Evolutionary conservation across 495 filamentous ascomycete species (phyloP).

Genomic region (Bacidia gigantensis): DNA sequence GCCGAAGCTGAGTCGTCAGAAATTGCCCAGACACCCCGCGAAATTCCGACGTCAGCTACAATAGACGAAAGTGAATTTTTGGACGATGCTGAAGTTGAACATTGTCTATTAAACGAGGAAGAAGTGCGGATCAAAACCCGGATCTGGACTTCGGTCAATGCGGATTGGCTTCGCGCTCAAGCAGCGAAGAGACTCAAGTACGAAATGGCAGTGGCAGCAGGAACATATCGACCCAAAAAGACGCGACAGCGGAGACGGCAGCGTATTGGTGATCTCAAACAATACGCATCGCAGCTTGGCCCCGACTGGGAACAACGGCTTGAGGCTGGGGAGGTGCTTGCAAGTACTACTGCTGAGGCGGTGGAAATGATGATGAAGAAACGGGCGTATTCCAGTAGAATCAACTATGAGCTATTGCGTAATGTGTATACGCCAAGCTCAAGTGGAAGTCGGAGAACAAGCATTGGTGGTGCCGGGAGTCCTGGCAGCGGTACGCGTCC

Average conservation of each 20-base stretch:
- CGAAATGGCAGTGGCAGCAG: slow-evolving; percentile 41
- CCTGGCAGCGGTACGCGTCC: slow-evolving; percentile 21
- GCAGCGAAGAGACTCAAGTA: slow-evolving; percentile 61
- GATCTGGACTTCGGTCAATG: slow-evolving; percentile 89
- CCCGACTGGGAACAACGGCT: slow-evolving; percentile 14
- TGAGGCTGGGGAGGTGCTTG: slow-evolving; percentile 26
- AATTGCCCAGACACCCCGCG: neutral
- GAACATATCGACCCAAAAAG: slow-evolving; percentile 12
- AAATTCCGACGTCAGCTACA: slow-evolving; percentile 34
- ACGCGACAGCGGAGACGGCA: slow-evolving; percentile 33
- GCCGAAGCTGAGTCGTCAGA: neutral
- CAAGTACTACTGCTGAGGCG: slow-evolving; percentile 51
- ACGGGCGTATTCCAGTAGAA: slow-evolving; percentile 61
- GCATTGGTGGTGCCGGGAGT: slow-evolving; percentile 29
- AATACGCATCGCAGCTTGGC: slow-evolving; percentile 31
- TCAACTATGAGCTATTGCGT: slow-evolving; percentile 65
- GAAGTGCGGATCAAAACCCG: slow-evolving; percentile 69
- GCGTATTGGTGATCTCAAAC: slow-evolving; percentile 37
- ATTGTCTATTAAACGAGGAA: slow-evolving; percentile 53
- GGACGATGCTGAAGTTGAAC: slow-evolving; percentile 69
- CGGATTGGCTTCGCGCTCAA: slow-evolving; percentile 71
- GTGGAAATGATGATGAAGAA: slow-evolving; percentile 59
- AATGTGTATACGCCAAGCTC: slow-evolving; percentile 17
- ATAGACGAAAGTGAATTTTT: slow-evolving; percentile 67
- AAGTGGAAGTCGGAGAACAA: slow-evolving; percentile 25